These are phyloP conservation scores for Globisporangium solare DNA, from an alignment of 352 stramenopile genomes.

Conservation along the genomic window DNA sequence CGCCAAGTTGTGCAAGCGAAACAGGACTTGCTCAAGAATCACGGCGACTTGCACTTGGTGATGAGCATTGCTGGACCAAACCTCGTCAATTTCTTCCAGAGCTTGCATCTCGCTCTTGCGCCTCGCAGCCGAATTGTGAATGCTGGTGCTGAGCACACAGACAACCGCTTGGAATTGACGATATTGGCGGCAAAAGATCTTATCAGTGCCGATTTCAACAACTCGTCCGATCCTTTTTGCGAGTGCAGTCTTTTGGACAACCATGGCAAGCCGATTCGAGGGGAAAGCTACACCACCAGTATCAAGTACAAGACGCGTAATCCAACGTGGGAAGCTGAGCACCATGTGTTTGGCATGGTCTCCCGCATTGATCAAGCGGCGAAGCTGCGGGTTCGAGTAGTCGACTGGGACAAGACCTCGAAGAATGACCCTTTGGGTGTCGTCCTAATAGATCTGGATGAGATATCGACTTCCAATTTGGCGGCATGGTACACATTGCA, in stretches of 20 bases:
- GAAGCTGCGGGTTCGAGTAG: constrained; percentile 42
- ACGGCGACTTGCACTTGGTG: constrained; percentile 56
- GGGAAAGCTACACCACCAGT: constrained; percentile 43
- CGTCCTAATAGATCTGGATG: constrained; percentile 40
- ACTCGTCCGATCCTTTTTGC: constrained; percentile 57
- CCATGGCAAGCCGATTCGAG: constrained; percentile 40
- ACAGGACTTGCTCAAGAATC: constrained; percentile 32
- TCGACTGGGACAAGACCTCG: constrained; percentile 49
- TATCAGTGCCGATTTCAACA: constrained; percentile 55
- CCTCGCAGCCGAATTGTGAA: constrained; percentile 41
- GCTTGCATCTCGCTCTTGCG: constrained; percentile 25
- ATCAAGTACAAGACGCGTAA: constrained; percentile 55
- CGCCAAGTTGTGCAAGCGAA: constrained; percentile 28
- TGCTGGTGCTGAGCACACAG: constrained; percentile 44
- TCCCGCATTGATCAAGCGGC: constrained; percentile 50
- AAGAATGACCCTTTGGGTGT: constrained; percentile 53
- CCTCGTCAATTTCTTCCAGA: constrained; percentile 64
- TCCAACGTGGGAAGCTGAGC: constrained; percentile 53
- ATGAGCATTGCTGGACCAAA: constrained; percentile 66
- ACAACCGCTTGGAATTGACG: constrained; percentile 66
- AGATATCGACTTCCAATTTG: constrained; percentile 42
- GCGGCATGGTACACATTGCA: constrained; percentile 47
- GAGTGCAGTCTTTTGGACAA: constrained; percentile 55
- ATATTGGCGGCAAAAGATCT: constrained; percentile 46
- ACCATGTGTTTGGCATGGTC: constrained; percentile 60